A percentile compares a stretch with the other conserved stretches of the same genome.
Evolutionary conservation across 345 rosid species (phyloP).

Genomic region (Geranium brycei): DNA sequence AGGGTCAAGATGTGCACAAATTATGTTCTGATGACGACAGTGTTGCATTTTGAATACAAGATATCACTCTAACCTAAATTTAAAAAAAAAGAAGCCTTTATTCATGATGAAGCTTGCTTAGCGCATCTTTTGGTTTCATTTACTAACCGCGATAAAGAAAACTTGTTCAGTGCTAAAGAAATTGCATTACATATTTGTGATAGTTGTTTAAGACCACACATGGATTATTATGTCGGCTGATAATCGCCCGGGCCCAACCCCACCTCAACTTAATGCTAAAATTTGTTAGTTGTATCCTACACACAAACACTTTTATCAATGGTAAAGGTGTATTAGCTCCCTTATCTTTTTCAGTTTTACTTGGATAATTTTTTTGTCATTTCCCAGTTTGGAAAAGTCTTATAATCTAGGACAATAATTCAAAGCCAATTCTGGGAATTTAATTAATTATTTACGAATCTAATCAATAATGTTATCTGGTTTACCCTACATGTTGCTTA

Average conservation of each 20-base stretch:
- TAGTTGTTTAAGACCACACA: too few species aligned
- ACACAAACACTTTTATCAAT: neutral
- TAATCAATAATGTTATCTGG: too few species aligned
- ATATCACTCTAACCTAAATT: neutral
- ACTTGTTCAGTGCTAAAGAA: neutral
- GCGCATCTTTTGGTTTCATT: neutral
- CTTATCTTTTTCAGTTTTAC: neutral
- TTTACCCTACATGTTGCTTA: neutral
- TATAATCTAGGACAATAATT: neutral
- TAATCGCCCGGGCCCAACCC: neutral
- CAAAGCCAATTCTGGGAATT: neutral
- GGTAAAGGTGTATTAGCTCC: neutral
- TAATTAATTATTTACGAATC: neutral
- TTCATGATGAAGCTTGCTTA: neutral
- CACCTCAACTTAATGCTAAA: neutral
- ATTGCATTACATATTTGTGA: neutral
- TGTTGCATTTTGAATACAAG: neutral
- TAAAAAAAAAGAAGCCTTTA: neutral
- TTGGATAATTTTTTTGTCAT: neutral
- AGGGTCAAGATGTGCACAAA: too few species aligned
- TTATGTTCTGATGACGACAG: neutral
- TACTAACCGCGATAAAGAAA: neutral
- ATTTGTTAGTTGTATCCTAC: neutral
- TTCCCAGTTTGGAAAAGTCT: neutral
- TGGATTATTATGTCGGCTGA: neutral